A percentile compares a stretch with the other conserved stretches of the same genome.
Evolutionary conservation across 345 rosid species (phyloP).

Genomic region (Hypericum perforatum): DNA sequence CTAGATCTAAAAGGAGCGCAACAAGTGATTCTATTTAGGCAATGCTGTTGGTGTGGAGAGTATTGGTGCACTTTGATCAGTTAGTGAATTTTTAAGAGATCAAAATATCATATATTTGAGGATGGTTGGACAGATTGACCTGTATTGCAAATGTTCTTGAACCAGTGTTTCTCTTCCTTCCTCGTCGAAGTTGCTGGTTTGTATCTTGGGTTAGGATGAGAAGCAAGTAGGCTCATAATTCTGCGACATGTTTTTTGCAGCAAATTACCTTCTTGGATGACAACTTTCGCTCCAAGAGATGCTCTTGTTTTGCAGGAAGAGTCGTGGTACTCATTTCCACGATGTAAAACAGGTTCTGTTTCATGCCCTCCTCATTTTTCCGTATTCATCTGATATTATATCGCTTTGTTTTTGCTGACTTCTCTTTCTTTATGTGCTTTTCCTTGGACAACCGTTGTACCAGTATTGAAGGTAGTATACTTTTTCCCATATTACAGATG

Average conservation of each 20-base stretch:
- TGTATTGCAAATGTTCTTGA: no score
- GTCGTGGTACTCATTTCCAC: constrained; percentile 71
- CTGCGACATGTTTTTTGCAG: constrained; percentile 21
- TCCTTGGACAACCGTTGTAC: constrained; percentile 12
- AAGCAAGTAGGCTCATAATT: no score
- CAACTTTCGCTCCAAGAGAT: constrained; percentile 50
- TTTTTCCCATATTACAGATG: background rate
- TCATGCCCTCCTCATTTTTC: background rate
- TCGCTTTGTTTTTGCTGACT: constrained; percentile 4
- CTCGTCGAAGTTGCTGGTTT: no score
- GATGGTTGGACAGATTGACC: no score
- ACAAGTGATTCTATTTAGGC: background rate
- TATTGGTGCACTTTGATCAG: no score
- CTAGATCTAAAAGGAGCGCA: background rate
- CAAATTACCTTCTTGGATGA: constrained; percentile 65
- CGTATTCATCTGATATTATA: background rate
- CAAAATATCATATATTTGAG: no score
- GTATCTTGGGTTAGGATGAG: no score
- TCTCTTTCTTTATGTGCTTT: constrained; percentile 9
- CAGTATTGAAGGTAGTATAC: constrained; percentile 55
- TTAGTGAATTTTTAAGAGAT: no score
- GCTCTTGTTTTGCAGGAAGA: constrained; percentile 64
- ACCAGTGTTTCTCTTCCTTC: no score
- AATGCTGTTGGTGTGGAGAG: no score
- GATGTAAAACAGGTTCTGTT: constrained; percentile 58